phyloP scores from a whole-genome alignment of 495 filamentous ascomycete genomes.

The Umbilicaria muhlenbergii region DNA sequence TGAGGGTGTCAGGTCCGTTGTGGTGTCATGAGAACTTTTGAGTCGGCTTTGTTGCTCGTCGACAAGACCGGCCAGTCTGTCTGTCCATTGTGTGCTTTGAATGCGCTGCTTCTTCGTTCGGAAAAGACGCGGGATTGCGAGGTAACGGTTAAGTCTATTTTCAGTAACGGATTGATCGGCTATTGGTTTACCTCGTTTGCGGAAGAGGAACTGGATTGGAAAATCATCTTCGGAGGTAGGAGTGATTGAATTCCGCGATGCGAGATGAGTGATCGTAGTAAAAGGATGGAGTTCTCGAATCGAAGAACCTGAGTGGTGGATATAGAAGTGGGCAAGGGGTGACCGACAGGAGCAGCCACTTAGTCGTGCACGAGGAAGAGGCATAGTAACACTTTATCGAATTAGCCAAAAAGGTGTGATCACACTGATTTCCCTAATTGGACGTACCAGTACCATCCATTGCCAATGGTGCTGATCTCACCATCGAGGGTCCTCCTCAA shows the following conservation, averaged over 20 bases:
- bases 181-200: slow-evolving; percentile 6
- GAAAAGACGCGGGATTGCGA: neutral
- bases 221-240: slow-evolving; percentile 8
- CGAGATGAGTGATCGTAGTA: slow-evolving; percentile 21
- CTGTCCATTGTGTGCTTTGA: slow-evolving; percentile 12
- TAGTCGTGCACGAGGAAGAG: slow-evolving; percentile 14
- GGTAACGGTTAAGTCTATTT: neutral
- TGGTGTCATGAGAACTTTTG: no score
- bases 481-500: slow-evolving; percentile 12
- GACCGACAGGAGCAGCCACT: slow-evolving; percentile 18
- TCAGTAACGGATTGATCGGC: neutral
- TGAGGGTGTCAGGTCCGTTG: no score
- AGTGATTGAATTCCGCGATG: slow-evolving; percentile 10
- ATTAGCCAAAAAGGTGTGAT: no score
- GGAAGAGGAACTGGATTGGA: slow-evolving; percentile 19
- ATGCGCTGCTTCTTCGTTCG: neutral
- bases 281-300: slow-evolving; percentile 20
- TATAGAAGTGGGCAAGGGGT: slow-evolving; percentile 20
- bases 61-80: slow-evolving; percentile 11
- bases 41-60: neutral
- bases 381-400: slow-evolving; percentile 10
- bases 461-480: slow-evolving; percentile 12
- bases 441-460: slow-evolving; percentile 18
- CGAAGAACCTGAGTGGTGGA: slow-evolving; percentile 18
- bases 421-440: no score